phyloP scores from a whole-genome alignment of 2,329 filamentous ascomycete species.

The Westerdykella aurantiaca region DNA sequence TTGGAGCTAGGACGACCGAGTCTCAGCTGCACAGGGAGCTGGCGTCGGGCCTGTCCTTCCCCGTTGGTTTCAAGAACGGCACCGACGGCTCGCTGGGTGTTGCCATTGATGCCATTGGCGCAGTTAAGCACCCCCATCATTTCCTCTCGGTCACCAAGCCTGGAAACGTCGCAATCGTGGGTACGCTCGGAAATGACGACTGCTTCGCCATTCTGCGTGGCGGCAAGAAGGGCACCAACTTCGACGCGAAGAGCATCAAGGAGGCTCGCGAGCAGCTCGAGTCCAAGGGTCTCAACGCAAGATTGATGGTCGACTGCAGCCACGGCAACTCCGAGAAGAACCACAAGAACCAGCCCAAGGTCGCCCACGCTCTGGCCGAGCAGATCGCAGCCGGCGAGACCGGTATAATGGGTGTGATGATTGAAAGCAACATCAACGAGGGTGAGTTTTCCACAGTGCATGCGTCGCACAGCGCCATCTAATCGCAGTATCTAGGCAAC shows the following conservation, averaged over 20 bases:
- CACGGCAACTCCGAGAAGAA: constrained; percentile 95
- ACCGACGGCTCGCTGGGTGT: constrained; percentile 87
- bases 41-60: constrained; percentile 90
- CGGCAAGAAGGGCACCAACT: constrained; percentile 91
- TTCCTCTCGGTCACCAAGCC: constrained; percentile 98
- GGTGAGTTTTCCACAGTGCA: constrained; percentile 49
- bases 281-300: constrained; percentile 66
- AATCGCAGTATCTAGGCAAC: constrained; percentile 50
- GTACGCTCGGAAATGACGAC: constrained; percentile 90
- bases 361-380: constrained; percentile 71
- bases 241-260: constrained; percentile 75
- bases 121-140: constrained; percentile 86
- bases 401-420: constrained; percentile 95
- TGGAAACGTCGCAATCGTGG: constrained; percentile 88
- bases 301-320: constrained; percentile 96
- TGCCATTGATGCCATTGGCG: constrained; percentile 91
- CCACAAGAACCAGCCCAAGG: constrained; percentile 95
- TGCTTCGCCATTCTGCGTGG: constrained; percentile 95
- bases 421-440: constrained; percentile 95
- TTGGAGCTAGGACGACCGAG: constrained; percentile 95
- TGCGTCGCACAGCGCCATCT: constrained; percentile 3
- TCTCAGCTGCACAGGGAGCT: constrained; percentile 92
- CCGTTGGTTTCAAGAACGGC: constrained; percentile 98
- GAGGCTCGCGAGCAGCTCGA: constrained; percentile 74
- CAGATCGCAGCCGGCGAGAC: constrained; percentile 82